Percentiles rank a stretch among this genome's conserved stretches.
These are phyloP conservation scores for Xylariaceae sp. DNA, from an alignment of 2,329 filamentous ascomycete species.

Conservation along the genomic window DNA sequence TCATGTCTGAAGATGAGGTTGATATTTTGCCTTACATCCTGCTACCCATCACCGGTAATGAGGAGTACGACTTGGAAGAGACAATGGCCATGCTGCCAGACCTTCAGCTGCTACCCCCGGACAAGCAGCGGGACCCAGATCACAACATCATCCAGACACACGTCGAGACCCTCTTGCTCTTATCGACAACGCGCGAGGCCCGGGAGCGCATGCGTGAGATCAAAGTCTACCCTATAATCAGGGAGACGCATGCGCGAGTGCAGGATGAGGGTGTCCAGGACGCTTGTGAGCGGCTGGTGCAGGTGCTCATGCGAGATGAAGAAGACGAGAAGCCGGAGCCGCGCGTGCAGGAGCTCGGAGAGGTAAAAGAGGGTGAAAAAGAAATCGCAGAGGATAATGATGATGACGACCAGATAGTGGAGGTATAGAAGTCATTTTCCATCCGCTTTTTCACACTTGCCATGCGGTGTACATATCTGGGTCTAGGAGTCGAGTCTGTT, in stretches of 20 bases:
- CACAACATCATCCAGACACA: slow-evolving; percentile 74
- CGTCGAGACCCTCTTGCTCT: slow-evolving; percentile 76
- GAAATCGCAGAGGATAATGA: slow-evolving; percentile 24
- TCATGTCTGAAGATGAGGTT: slow-evolving; percentile 66
- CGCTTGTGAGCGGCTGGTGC: slow-evolving; percentile 81
- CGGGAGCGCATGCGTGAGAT: slow-evolving; percentile 68
- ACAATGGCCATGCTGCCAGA: slow-evolving; percentile 82
- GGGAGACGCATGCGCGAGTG: slow-evolving; percentile 76
- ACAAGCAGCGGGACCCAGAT: slow-evolving; percentile 81
- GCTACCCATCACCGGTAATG: slow-evolving; percentile 78
- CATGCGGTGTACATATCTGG: not conserved
- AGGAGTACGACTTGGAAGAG: slow-evolving; percentile 86
- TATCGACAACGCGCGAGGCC: slow-evolving; percentile 72
- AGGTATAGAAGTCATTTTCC: slow-evolving; percentile 38
- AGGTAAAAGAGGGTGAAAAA: slow-evolving; percentile 24
- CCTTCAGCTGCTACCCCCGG: slow-evolving; percentile 79
- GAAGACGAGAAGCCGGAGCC: slow-evolving; percentile 41
- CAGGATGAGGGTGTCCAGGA: slow-evolving; percentile 76
- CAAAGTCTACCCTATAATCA: slow-evolving; percentile 82
- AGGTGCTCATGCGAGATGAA: slow-evolving; percentile 80
- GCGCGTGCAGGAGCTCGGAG: slow-evolving; percentile 36
- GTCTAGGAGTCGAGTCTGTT: slow-evolving; percentile 8
- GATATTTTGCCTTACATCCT: slow-evolving; percentile 85
- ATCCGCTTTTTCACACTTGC: not conserved
- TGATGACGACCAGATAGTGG: slow-evolving; percentile 50